These are phyloP conservation scores for Fusarium oligoseptatum DNA, from an alignment of 2,329 filamentous ascomycete species.

Conservation along the genomic window DNA sequence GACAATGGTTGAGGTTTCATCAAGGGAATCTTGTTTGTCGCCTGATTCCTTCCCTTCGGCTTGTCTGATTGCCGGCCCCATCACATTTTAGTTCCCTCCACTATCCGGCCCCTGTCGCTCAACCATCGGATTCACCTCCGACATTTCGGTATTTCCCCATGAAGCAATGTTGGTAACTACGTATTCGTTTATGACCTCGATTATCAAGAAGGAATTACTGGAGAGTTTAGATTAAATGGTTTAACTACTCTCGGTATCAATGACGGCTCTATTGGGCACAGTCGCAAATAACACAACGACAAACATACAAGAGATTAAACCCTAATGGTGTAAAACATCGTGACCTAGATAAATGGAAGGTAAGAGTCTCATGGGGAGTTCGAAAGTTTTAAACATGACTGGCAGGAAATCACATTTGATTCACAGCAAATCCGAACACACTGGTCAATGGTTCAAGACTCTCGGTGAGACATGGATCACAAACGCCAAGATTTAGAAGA, in stretches of 20 bases:
- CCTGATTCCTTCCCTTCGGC: slow-evolving; percentile 26
- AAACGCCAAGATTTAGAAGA: neutral
- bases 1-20: neutral
- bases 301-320: too few species aligned
- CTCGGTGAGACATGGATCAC: neutral
- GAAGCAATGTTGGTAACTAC: slow-evolving; percentile 4
- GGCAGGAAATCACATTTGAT: too few species aligned
- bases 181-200: neutral
- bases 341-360: too few species aligned
- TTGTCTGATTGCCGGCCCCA: slow-evolving; percentile 10
- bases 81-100: slow-evolving; percentile 16
- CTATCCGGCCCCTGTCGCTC: slow-evolving; percentile 5
- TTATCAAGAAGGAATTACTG: neutral
- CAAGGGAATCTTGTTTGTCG: neutral
- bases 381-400: too few species aligned
- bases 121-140: slow-evolving; percentile 19
- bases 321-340: too few species aligned
- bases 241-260: too few species aligned
- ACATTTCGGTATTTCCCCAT: slow-evolving; percentile 15
- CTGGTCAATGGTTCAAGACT: neutral
- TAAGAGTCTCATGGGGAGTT: too few species aligned
- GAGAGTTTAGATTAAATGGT: neutral
- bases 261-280: too few species aligned
- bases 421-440: too few species aligned
- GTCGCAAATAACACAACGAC: too few species aligned